Evolutionary conservation across 495 filamentous ascomycete genomes (phyloP).

Genomic region (Penicillium diatomitis): DNA sequence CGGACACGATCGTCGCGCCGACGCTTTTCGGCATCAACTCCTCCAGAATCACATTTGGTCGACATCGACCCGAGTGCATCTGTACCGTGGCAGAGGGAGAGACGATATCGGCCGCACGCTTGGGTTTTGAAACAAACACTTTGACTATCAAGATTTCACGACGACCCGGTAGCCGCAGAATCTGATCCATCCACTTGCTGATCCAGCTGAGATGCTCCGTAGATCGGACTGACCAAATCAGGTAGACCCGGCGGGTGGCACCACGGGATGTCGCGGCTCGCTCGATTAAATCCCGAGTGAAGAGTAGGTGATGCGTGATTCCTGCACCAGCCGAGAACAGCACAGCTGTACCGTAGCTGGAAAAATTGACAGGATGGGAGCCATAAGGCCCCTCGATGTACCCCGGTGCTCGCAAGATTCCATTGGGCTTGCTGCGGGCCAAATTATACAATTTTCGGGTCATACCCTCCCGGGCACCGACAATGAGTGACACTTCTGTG

Average conservation of each 20-base stretch:
- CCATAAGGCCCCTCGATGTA: conserved; percentile 81
- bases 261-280: conserved; percentile 60
- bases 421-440: conserved; percentile 49
- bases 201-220: conserved; percentile 92
- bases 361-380: conserved; percentile 49
- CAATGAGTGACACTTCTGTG: conserved; percentile 67
- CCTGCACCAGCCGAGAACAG: conserved; percentile 83
- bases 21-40: conserved; percentile 68
- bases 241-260: conserved; percentile 67
- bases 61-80: conserved; percentile 73
- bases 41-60: conserved; percentile 53
- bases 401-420: conserved; percentile 50
- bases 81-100: conserved; percentile 74
- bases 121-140: conserved; percentile 83
- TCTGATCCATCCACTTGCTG: conserved; percentile 88
- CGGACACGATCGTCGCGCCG: conserved; percentile 75
- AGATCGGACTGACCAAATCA: conserved; percentile 86
- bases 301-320: conserved; percentile 78
- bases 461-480: conserved; percentile 73
- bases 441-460: conserved; percentile 66
- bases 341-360: conserved; percentile 77
- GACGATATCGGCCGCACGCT: conserved; percentile 52
- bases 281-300: conserved; percentile 63
- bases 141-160: conserved; percentile 76
- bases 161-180: conserved; percentile 72